Conservation (phyloP, 192 early-diverging fungal species). For the Gamsiella multidivaricata region DNA sequence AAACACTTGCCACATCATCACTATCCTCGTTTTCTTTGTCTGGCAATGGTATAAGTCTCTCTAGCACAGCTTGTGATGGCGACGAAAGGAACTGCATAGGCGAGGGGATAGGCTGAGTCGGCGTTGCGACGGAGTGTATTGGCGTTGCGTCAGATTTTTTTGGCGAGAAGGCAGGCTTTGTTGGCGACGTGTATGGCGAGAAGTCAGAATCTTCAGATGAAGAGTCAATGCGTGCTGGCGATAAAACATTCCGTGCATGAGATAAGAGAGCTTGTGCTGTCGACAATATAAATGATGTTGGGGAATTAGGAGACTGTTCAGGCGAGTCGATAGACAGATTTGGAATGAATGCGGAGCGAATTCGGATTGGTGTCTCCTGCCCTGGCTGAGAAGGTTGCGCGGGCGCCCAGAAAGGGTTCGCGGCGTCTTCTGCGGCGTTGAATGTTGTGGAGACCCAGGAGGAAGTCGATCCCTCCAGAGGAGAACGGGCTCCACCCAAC, state of each 20-base stretch:
- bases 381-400: constrained; percentile 3
- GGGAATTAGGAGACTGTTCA: background rate
- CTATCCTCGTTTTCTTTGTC: constrained; percentile 2
- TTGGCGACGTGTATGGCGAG: constrained; percentile 4
- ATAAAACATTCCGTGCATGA: background rate
- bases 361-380: background rate
- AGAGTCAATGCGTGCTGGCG: background rate
- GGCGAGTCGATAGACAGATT: constrained; percentile 7
- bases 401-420: constrained; percentile 9
- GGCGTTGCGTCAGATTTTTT: constrained; percentile 1
- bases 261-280: background rate
- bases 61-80: constrained; percentile 13
- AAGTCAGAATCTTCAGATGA: constrained; percentile 16
- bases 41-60: constrained; percentile 5
- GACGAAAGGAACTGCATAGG: constrained; percentile 17
- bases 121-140: background rate
- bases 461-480: constrained; percentile 1
- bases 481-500: constrained; percentile 6
- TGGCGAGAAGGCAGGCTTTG: constrained; percentile 9
- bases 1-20: background rate
- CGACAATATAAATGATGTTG: constrained; percentile 2
- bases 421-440: background rate
- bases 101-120: background rate
- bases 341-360: constrained; percentile 12
- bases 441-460: constrained; percentile 1